These are phyloP conservation scores for Colletotrichum eremochloae DNA, from an alignment of 2,329 filamentous ascomycete genomes.

Conservation along the genomic window DNA sequence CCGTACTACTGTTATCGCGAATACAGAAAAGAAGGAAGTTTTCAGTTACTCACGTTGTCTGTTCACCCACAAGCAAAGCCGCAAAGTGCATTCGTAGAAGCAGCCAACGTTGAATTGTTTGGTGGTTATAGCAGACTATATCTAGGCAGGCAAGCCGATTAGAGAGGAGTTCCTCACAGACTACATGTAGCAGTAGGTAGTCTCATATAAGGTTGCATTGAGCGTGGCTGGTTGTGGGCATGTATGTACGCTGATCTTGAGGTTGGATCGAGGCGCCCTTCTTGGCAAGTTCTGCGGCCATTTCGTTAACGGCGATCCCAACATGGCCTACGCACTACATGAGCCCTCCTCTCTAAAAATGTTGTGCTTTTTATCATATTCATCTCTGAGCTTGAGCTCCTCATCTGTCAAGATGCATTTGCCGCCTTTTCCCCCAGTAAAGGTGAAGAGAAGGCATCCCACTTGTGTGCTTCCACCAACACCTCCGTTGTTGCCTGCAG, in stretches of 20 bases:
- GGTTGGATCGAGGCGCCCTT: too few relatives aligned
- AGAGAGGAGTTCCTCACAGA: neutral
- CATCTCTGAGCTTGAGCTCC: neutral
- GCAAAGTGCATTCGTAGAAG: neutral
- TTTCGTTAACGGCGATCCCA: too few relatives aligned
- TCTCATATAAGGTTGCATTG: too few relatives aligned
- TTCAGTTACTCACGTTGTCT: neutral
- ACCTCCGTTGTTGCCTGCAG: constrained; percentile 13
- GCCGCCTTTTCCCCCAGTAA: neutral
- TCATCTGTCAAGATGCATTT: neutral
- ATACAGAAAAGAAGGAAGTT: neutral
- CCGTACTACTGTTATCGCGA: neutral
- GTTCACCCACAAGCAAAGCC: neutral
- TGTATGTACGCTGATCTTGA: too few relatives aligned
- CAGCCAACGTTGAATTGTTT: neutral
- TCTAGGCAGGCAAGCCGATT: neutral
- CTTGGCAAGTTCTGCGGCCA: too few relatives aligned
- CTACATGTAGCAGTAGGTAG: too few relatives aligned
- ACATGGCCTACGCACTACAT: too few relatives aligned
- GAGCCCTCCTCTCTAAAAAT: neutral
- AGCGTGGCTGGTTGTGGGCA: too few relatives aligned
- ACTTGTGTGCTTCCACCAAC: constrained; percentile 14
- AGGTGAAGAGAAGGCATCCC: constrained; percentile 12
- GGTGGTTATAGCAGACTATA: too few relatives aligned
- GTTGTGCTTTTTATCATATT: neutral